A percentile compares a stretch with the other conserved stretches of the same genome.
Conservation (phyloP, 768 basidiomycete genomes). For the Scleroderma bovista region DNA sequence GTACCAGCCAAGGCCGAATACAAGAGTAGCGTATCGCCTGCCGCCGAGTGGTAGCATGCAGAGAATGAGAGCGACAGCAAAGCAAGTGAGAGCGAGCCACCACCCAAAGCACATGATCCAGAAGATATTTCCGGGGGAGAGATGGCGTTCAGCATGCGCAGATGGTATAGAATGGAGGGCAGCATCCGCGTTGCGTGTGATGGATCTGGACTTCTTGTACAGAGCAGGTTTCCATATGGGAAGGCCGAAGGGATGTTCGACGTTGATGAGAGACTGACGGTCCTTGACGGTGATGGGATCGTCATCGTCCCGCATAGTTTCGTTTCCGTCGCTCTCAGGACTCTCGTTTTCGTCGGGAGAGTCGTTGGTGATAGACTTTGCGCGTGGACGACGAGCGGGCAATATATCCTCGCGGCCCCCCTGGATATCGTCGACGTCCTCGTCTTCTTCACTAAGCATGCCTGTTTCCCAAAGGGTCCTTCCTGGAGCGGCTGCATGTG, state of each 20-base stretch:
- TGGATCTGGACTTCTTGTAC: slow-evolving; percentile 95
- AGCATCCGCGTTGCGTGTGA: slow-evolving; percentile 93
- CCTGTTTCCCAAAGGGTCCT: slow-evolving; percentile 41
- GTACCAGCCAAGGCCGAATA: slow-evolving; percentile 95
- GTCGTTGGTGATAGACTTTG: slow-evolving; percentile 42
- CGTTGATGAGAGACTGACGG: slow-evolving; percentile 96
- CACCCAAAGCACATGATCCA: slow-evolving; percentile 90
- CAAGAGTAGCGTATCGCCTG: slow-evolving; percentile 72
- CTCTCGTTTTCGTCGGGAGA: slow-evolving; percentile 37
- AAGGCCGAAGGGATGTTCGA: slow-evolving; percentile 97
- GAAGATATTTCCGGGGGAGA: slow-evolving; percentile 90
- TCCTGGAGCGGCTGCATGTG: slow-evolving; percentile 35
- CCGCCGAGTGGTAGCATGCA: slow-evolving; percentile 77
- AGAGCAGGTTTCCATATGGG: slow-evolving; percentile 99
- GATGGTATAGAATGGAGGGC: slow-evolving; percentile 91
- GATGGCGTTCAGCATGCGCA: slow-evolving; percentile 87
- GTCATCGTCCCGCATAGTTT: slow-evolving; percentile 40
- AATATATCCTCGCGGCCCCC: slow-evolving; percentile 27
- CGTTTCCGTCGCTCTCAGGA: slow-evolving; percentile 28
- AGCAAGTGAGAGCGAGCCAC: slow-evolving; percentile 80
- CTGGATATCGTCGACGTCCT: slow-evolving; percentile 37
- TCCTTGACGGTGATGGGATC: slow-evolving; percentile 92
- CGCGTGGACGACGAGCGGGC: slow-evolving; percentile 18
- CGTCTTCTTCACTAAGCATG: slow-evolving; percentile 48
- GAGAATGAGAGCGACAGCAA: slow-evolving; percentile 61